Percentiles rank a stretch among this genome's conserved stretches.
Conservation (phyloP, 1,284 basidiomycete species). For the Prillingera fragicola region DNA sequence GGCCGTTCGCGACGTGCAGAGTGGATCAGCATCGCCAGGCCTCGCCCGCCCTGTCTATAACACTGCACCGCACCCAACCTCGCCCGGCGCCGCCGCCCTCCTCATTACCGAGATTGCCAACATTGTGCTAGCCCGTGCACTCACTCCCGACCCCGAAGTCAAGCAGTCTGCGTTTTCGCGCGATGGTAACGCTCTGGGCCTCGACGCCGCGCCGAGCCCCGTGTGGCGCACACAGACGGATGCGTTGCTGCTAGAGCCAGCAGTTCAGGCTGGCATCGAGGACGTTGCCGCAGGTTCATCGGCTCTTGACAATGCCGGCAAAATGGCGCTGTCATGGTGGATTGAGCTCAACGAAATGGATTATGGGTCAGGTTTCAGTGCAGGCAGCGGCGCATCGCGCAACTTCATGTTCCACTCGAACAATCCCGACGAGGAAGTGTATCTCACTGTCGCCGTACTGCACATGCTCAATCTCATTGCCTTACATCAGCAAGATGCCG, state of each 20-base stretch:
- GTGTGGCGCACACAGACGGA: slow-evolving; percentile 26
- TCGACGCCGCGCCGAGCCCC: slow-evolving; percentile 5
- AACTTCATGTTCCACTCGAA: slow-evolving; percentile 27
- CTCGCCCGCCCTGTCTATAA: slow-evolving; percentile 15
- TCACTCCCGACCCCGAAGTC: slow-evolving; percentile 20
- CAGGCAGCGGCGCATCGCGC: neutral
- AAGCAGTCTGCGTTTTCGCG: slow-evolving; percentile 21
- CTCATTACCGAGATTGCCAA: slow-evolving; percentile 34
- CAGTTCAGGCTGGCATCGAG: slow-evolving; percentile 9
- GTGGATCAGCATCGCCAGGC: slow-evolving; percentile 3
- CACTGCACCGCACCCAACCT: slow-evolving; percentile 29
- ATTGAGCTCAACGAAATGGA: slow-evolving; percentile 26
- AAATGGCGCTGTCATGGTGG: slow-evolving; percentile 35
- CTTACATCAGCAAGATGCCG: slow-evolving; percentile 64
- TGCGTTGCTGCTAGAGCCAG: slow-evolving; percentile 19
- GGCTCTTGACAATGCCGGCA: slow-evolving; percentile 20
- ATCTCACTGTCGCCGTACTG: slow-evolving; percentile 37
- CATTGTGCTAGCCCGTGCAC: slow-evolving; percentile 31
- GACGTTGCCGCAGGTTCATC: slow-evolving; percentile 10
- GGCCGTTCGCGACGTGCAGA: slow-evolving; percentile 23
- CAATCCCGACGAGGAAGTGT: slow-evolving; percentile 38
- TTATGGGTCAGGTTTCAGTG: slow-evolving; percentile 1
- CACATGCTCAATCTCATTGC: slow-evolving; percentile 83
- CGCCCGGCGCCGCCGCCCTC: slow-evolving; percentile 30
- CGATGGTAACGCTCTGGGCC: slow-evolving; percentile 1